Evolutionary conservation across 2,329 filamentous ascomycete genomes (phyloP).

Genomic region (Diaporthe sp.): DNA sequence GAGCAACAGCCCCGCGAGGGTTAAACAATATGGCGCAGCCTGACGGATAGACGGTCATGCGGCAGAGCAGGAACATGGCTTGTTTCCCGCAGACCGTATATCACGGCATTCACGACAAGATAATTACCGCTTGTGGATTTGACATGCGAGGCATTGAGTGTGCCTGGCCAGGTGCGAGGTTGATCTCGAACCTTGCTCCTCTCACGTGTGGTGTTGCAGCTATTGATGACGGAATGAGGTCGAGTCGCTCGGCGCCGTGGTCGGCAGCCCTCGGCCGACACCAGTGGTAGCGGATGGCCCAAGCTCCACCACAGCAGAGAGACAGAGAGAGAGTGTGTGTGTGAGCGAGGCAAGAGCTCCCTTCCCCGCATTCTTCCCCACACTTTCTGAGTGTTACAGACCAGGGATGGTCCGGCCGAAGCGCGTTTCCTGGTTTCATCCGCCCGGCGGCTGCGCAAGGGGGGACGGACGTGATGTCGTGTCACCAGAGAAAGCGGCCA

Average conservation of each 20-base stretch:
- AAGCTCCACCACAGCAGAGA: neutral
- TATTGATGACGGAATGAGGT: neutral
- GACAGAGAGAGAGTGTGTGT: neutral
- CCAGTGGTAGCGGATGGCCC: neutral
- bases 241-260: neutral
- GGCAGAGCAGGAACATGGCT: no score
- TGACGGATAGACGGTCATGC: no score
- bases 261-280: neutral
- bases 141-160: neutral
- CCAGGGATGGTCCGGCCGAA: slow-evolving; percentile 1
- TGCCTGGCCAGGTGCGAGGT: neutral
- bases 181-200: neutral
- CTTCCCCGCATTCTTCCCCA: slow-evolving; percentile 27
- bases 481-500: slow-evolving; percentile 10
- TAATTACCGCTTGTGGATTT: neutral
- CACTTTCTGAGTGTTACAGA: slow-evolving; percentile 10
- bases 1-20: no score
- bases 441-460: slow-evolving; percentile 3
- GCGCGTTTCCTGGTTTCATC: slow-evolving; percentile 25
- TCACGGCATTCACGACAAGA: neutral
- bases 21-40: no score
- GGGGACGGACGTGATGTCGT: neutral
- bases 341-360: neutral
- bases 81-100: no score
- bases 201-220: neutral